These are phyloP conservation scores for Blepharisma japonicum DNA, from an alignment of 73 alveolate species.

Conservation along the genomic window DNA sequence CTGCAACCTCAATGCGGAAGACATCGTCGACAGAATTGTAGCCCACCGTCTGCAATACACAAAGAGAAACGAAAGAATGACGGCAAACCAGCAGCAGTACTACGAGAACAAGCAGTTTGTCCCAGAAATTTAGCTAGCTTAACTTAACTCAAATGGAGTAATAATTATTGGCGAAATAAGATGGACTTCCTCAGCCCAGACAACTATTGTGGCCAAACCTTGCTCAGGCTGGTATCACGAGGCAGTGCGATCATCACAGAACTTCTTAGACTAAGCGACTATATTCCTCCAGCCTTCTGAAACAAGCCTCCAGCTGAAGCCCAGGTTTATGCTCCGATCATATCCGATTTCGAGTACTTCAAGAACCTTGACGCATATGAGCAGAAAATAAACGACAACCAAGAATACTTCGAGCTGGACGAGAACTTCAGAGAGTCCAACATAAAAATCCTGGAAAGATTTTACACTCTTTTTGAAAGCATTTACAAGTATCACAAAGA, in stretches of 20 bases:
- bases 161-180: no score
- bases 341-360: slow-evolving; percentile 80
- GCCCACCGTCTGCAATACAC: slow-evolving; percentile 71
- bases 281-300: slow-evolving; percentile 86
- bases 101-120: slow-evolving; percentile 16
- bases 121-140: slow-evolving; percentile 11
- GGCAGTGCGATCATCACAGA: slow-evolving; percentile 95
- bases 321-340: slow-evolving; percentile 71
- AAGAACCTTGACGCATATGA: slow-evolving; percentile 86
- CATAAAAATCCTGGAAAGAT: slow-evolving; percentile 90
- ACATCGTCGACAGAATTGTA: slow-evolving; percentile 77
- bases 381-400: slow-evolving; percentile 75
- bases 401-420: slow-evolving; percentile 79
- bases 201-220: slow-evolving; percentile 84
- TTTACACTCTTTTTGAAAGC: slow-evolving; percentile 85
- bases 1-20: slow-evolving; percentile 70
- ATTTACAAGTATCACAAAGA: slow-evolving; percentile 76
- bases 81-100: slow-evolving; percentile 23
- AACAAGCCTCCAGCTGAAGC: slow-evolving; percentile 30
- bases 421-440: slow-evolving; percentile 90
- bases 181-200: slow-evolving; percentile 70
- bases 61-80: neutral
- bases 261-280: slow-evolving; percentile 82
- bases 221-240: slow-evolving; percentile 82
- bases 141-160: neutral